These are phyloP conservation scores for Auricularia sp. DNA, from an alignment of 768 basidiomycete species.

Conservation along the genomic window DNA sequence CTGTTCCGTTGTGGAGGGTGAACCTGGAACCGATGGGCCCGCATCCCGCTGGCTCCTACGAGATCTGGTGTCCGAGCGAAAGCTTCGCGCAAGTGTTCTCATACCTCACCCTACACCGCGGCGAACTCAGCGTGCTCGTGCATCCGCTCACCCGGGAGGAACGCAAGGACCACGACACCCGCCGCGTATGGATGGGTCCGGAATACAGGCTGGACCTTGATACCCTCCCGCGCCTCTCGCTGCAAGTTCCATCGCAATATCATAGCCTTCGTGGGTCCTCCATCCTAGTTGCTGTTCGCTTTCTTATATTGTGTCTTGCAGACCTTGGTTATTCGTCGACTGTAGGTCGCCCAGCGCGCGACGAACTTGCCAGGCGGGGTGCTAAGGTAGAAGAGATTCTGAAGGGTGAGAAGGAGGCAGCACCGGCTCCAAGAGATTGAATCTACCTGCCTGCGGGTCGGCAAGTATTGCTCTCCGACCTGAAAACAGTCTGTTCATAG, in stretches of 20 bases:
- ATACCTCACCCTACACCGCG: conserved; percentile 59
- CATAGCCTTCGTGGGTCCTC: conserved; percentile 47
- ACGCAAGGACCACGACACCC: conserved; percentile 57
- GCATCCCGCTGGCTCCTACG: conserved; percentile 73
- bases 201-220: conserved; percentile 58
- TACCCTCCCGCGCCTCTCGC: conserved; percentile 39
- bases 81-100: conserved; percentile 71
- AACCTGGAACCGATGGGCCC: conserved; percentile 62
- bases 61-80: conserved; percentile 70
- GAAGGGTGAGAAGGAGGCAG: conserved; percentile 56
- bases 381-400: conserved; percentile 51
- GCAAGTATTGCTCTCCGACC: too few species aligned
- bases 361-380: conserved; percentile 22
- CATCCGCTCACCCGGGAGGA: conserved; percentile 66
- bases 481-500: too few species aligned
- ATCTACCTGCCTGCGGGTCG: not conserved
- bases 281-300: not conserved
- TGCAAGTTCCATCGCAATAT: conserved; percentile 59
- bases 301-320: too few species aligned
- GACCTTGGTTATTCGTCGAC: too few species aligned
- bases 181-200: conserved; percentile 66
- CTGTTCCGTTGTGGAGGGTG: conserved; percentile 64
- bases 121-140: conserved; percentile 58
- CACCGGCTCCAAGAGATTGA: conserved; percentile 40
- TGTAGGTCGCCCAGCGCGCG: too few species aligned